Evolutionary conservation across 768 basidiomycete species (phyloP).

Genomic region (Boletales sp.): DNA sequence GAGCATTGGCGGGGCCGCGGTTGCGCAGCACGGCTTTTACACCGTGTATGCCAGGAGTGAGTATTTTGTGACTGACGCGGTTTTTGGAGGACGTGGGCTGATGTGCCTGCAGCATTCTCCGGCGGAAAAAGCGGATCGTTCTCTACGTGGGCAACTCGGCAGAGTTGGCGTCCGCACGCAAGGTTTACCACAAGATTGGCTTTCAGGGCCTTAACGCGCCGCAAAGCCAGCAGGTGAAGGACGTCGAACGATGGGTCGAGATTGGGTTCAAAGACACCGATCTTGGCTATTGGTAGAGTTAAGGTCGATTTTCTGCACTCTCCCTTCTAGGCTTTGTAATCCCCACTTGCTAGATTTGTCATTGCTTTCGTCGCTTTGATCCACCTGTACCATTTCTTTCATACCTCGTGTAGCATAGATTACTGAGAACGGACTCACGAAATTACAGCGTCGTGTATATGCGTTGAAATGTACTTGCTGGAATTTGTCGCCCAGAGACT

Average conservation of each 20-base stretch:
- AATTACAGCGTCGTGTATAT: neutral
- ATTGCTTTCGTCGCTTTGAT: neutral
- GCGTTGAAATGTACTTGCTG: neutral
- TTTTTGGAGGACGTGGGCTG: neutral
- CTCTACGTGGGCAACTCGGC: slow-evolving; percentile 55
- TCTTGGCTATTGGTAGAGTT: slow-evolving; percentile 16
- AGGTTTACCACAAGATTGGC: slow-evolving; percentile 18
- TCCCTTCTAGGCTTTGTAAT: neutral
- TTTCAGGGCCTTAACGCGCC: slow-evolving; percentile 16
- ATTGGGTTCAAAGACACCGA: slow-evolving; percentile 12
- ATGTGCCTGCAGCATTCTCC: slow-evolving; percentile 27
- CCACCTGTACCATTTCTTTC: neutral
- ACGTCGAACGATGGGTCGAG: slow-evolving; percentile 19
- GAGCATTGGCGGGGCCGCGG: slow-evolving; percentile 46
- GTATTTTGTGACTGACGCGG: slow-evolving; percentile 20
- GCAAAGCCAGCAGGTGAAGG: slow-evolving; percentile 5
- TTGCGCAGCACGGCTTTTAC: slow-evolving; percentile 58
- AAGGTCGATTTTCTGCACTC: neutral
- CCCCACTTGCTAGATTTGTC: neutral
- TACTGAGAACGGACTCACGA: neutral
- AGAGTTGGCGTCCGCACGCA: slow-evolving; percentile 16
- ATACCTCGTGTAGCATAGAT: slow-evolving; percentile 14
- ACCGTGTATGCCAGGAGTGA: slow-evolving; percentile 51
- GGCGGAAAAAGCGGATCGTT: slow-evolving; percentile 26
- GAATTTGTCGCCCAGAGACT: too few species aligned